Base-by-base conservation (phyloP, 345 rosid species). In the Eucalyptus erythrocorys region DNA sequence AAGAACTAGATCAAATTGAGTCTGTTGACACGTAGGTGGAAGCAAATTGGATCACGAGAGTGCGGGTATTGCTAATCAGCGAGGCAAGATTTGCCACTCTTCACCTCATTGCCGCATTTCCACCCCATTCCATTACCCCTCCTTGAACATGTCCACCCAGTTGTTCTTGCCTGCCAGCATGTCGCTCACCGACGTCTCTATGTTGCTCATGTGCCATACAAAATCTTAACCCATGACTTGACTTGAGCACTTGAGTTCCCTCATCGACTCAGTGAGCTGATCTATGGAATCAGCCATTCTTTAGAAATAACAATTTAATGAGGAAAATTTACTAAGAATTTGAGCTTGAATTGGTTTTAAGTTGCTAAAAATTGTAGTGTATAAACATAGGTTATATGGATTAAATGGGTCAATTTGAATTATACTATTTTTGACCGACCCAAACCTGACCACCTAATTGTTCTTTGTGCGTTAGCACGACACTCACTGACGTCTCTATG, bases 221-320 rank as follows among this genome's bases (percentile, higher is more conserved):
- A 57, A 57, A 5, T 11, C 66, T 8, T 17, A 50, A 50, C 53
- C 22, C 1, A 50, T 0, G 4, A 50, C 53, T 50, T 50, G 53
- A 50, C 53, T 16, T 0, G 1, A 24, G 66, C 66, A 26, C 30
- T 11, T 5, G 30, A 26, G n/a, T n/a, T 57, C 66, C n/a, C 7
- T 57, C 7, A 57, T 26, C 1, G 4, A 26, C n/a, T 11, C 0
- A 7, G 53, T 27, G 6, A 57, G 66, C 15, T 0, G 0, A 26
- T 57, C 30, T 26, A 57, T 0, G 0, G 1, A 57, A 57, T 57
- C 66, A 26, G 0, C 66, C 11, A 53, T 53, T 21, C 2, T 53
- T 53, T 0, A 53, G 1, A 53, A 22, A 21, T 21, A 53, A 53
- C 27, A 19, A 53, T 1, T 53, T 53, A 53, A 53, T 22, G 26